Base-by-base conservation (phyloP, 2,329 filamentous ascomycete genomes). In the Verticillium tricorpus region DNA sequence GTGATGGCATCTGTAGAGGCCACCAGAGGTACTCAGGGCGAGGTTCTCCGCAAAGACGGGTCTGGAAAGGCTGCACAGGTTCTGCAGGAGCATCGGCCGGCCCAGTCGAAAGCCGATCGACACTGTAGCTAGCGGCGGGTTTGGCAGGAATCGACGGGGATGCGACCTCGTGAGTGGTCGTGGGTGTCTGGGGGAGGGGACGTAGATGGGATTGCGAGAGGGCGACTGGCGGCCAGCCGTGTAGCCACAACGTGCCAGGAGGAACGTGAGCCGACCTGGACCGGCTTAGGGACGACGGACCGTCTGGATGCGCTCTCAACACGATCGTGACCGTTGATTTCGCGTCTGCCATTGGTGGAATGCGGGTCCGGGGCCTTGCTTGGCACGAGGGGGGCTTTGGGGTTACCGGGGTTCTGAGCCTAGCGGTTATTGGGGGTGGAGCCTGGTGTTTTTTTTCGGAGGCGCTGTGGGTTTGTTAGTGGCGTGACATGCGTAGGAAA, bases 381-480 rank as follows among this genome's bases (percentile, higher is more conserved):
- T 58, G 57, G 57, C 57, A 58, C 57, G 57, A 58, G 57, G 57
- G 28, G 56, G 57, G 37, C 57, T 35, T 52, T 40, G 58, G 58
- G 45, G 25, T 15, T 45, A 59, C 58, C 58, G 50, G 58, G 58
- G 28, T 35, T 59, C 32, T 59, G 39, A 55, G 22, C 58, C 58
- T 54, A 55, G 58, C 58, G 58, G 40, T 59, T 59, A 59, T 59
- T 59, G 58, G 40, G 58, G 58, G 58, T 59, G 58, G 58, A 39
- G 45, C 31, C 19, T 50, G 6, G 2, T 7, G n/a, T 2, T 25
- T n/a, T 25, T n/a, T 12, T n/a, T 50, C 45, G 9, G 45, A 19
- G 45, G 45, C 45, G 22, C 9, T 9, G 45, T 25, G 3, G 45
- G 5, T 14, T 22, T 25, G 45, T 22, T 50, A 50, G 45, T 50